Evolutionary conservation across 805 yeast species (phyloP).

Genomic region (Lachancea quebecensis): DNA sequence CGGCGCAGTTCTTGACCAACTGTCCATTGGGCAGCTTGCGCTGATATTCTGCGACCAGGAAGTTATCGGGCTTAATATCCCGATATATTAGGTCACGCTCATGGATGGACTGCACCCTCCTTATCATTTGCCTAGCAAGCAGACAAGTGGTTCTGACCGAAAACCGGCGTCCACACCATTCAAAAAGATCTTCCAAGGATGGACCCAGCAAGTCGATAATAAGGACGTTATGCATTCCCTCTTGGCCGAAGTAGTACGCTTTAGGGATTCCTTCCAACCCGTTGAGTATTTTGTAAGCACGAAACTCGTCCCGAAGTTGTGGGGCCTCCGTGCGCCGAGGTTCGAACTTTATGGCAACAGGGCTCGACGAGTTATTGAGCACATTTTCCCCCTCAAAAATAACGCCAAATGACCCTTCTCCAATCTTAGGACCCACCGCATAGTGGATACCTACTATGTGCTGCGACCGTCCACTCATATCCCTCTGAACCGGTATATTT

Average conservation of each 20-base stretch:
- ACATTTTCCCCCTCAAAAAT: conserved; percentile 76
- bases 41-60: conserved; percentile 43
- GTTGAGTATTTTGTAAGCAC: conserved; percentile 66
- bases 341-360: conserved; percentile 75
- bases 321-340: conserved; percentile 80
- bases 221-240: conserved; percentile 71
- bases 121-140: conserved; percentile 72
- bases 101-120: conserved; percentile 64
- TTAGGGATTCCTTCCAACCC: conserved; percentile 72
- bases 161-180: conserved; percentile 79
- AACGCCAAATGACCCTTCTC: conserved; percentile 83
- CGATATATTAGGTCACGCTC: conserved; percentile 71
- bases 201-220: conserved; percentile 77
- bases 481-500: not conserved
- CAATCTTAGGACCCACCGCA: conserved; percentile 75
- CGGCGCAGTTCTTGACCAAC: conserved; percentile 35
- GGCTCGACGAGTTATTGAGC: conserved; percentile 35
- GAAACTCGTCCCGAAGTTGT: conserved; percentile 71
- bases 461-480: conserved; percentile 14
- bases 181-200: conserved; percentile 74
- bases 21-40: conserved; percentile 15
- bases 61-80: conserved; percentile 81
- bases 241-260: conserved; percentile 80
- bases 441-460: conserved; percentile 53
- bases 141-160: conserved; percentile 66